phyloP scores from a whole-genome alignment of 169 alveolate genomes.

The Plasmodium knowlesi region DNA sequence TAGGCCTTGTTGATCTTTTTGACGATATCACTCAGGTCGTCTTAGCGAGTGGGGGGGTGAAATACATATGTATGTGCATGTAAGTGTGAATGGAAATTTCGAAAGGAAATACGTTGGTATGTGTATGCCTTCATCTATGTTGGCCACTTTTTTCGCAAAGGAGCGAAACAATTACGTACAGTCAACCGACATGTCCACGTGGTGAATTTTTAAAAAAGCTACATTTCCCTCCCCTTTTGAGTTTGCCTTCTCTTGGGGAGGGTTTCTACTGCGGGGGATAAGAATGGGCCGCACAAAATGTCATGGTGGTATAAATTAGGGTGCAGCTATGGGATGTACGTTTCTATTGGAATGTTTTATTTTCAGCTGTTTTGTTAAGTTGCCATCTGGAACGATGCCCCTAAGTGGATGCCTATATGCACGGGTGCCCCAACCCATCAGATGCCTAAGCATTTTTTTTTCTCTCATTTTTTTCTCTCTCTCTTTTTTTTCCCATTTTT shows the following conservation, averaged over 20 bases:
- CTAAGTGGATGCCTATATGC: background rate
- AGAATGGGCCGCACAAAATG: background rate
- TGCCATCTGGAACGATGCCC: background rate
- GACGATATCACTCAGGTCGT: constrained; percentile 38
- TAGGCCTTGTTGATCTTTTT: constrained; percentile 37
- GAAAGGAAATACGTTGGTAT: background rate
- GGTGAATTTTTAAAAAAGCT: constrained; percentile 12
- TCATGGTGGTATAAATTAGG: background rate
- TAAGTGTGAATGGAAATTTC: no score
- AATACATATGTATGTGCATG: background rate
- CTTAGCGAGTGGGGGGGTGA: background rate
- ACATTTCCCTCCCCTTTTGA: background rate
- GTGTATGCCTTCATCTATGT: background rate
- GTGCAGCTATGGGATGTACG: background rate
- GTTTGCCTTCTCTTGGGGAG: background rate
- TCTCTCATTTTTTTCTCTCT: no score
- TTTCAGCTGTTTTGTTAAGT: background rate
- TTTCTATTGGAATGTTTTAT: background rate
- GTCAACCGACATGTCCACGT: constrained; percentile 11
- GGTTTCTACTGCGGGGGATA: background rate
- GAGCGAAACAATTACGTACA: background rate
- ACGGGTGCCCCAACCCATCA: background rate
- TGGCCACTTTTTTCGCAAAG: background rate
- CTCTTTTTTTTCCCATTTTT: background rate
- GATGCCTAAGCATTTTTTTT: background rate